Base-by-base conservation (phyloP, 495 filamentous ascomycete species). In the Hypoxylon crocopeplum region DNA sequence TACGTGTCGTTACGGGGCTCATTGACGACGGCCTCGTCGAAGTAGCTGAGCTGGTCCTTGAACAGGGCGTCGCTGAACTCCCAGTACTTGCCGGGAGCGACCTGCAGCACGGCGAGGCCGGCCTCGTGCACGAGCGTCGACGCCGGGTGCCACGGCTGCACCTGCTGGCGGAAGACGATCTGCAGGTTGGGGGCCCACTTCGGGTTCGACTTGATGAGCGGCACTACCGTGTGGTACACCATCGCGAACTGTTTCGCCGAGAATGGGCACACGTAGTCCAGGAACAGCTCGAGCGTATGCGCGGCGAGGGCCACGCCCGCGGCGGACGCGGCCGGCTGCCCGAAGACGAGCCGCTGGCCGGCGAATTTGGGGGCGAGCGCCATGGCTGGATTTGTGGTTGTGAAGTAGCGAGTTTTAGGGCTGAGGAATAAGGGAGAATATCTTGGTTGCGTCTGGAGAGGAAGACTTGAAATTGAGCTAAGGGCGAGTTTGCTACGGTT, bases 141-240 rank as follows among this genome's bases (percentile, higher is more conserved):
- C 38, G 88, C 90, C 10, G 93, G 93, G 72, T 98, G 92, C 93
- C 93, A 98, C 11, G 93, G 93, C 71, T 98, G 93, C 61, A 97
- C 85, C 67, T 97, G 93, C 62, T 93, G 91, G 17, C 92, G 88
- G 77, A 97, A 87, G 47, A 97, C 82, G 47, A 93, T 76, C 55
- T 87, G 84, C 2, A 93, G 73, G 50, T 77, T 81, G 17, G 63
- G 39, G n/a, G 80, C 67, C 64, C 87, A 87, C 13, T 53, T 53
- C 17, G 72, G 66, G 59, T 85, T 86, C 33, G 76, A 24, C 15
- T 75, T 69, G 66, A 89, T 73, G 22, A 79, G 62, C 0, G 85
- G 82, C 59, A 84, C 74, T 46, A 89, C 78, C 25, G 75, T 68
- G 21, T 74, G 76, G 74, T 87, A 84, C 67, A 94, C 69, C 7